phyloP scores from a whole-genome alignment of 2,329 filamentous ascomycete genomes.

The Plectosphaerella cucumerina region DNA sequence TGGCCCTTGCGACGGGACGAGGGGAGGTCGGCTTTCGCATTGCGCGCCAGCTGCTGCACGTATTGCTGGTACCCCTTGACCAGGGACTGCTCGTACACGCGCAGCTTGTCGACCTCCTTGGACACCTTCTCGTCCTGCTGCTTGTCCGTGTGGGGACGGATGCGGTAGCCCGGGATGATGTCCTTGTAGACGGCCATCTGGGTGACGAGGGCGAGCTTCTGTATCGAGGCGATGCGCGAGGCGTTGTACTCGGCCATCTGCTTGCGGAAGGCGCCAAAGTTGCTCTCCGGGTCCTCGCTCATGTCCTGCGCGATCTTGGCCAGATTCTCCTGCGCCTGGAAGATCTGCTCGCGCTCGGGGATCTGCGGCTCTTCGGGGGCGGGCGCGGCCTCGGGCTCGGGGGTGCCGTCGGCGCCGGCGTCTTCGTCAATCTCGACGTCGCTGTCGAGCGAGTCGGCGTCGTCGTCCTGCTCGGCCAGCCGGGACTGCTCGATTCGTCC shows the following conservation, averaged over 20 bases:
- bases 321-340: conserved; percentile 87
- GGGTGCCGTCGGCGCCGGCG: conserved; percentile 44
- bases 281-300: conserved; percentile 91
- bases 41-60: conserved; percentile 66
- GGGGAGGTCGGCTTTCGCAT: conserved; percentile 54
- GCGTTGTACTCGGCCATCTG: conserved; percentile 69
- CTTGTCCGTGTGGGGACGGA: conserved; percentile 75
- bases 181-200: conserved; percentile 93
- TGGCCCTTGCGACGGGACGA: conserved; percentile 32
- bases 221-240: conserved; percentile 66
- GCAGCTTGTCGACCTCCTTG: conserved; percentile 81
- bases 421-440: conserved; percentile 59
- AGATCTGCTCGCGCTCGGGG: conserved; percentile 72
- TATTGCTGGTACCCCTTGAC: conserved; percentile 83
- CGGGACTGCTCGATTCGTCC: conserved; percentile 63
- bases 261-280: conserved; percentile 70
- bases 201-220: conserved; percentile 81
- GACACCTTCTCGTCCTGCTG: conserved; percentile 76
- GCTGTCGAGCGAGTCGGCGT: conserved; percentile 54
- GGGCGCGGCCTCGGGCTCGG: conserved; percentile 42
- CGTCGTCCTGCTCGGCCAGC: conserved; percentile 52
- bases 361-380: conserved; percentile 56
- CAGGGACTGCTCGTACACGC: conserved; percentile 83
- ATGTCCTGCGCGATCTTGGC: conserved; percentile 75
- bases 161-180: conserved; percentile 92